A percentile compares a stretch with the other conserved stretches of the same genome.
phyloP scores from a whole-genome alignment of 2,329 filamentous ascomycete genomes.

The Fusarium vanettenii region DNA sequence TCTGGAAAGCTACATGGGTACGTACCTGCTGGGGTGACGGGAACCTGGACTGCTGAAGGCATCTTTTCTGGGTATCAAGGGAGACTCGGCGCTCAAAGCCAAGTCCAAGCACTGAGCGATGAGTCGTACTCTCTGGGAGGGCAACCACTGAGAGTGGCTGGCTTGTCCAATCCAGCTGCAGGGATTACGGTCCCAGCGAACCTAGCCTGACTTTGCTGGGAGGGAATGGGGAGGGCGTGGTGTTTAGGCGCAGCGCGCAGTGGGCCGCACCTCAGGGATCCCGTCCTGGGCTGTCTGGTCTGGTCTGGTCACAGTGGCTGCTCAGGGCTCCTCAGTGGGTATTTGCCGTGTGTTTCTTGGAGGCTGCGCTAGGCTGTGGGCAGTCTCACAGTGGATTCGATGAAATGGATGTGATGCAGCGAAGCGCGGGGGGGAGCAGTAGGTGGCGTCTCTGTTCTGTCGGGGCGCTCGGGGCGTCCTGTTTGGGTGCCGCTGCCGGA shows the following conservation, averaged over 20 bases:
- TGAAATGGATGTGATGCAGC: not conserved
- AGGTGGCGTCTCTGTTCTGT: constrained; percentile 26
- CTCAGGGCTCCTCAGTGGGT: constrained; percentile 30
- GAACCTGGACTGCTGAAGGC: constrained; percentile 46
- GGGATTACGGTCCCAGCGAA: constrained; percentile 34
- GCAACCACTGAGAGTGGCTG: constrained; percentile 30
- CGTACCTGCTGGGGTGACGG: constrained; percentile 44
- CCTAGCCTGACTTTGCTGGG: constrained; percentile 36
- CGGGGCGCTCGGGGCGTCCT: constrained; percentile 21
- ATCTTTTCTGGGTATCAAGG: constrained; percentile 44
- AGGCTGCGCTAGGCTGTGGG: constrained; percentile 11
- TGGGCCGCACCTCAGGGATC: constrained; percentile 32
- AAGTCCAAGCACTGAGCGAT: constrained; percentile 35
- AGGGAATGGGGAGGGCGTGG: constrained; percentile 2
- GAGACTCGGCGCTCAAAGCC: constrained; percentile 27
- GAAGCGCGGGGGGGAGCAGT: constrained; percentile 3
- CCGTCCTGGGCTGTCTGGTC: no score
- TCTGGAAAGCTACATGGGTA: constrained; percentile 5
- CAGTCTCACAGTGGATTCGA: constrained; percentile 6
- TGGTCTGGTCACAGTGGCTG: constrained; percentile 17
- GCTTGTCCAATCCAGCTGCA: constrained; percentile 34
- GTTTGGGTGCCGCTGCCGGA: constrained; percentile 11
- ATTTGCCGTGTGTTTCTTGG: constrained; percentile 24
- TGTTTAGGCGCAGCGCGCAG: constrained; percentile 35
- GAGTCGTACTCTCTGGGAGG: constrained; percentile 25